These are phyloP conservation scores for Penicillium sp. DNA, from an alignment of 2,329 filamentous ascomycete genomes.

Conservation along the genomic window DNA sequence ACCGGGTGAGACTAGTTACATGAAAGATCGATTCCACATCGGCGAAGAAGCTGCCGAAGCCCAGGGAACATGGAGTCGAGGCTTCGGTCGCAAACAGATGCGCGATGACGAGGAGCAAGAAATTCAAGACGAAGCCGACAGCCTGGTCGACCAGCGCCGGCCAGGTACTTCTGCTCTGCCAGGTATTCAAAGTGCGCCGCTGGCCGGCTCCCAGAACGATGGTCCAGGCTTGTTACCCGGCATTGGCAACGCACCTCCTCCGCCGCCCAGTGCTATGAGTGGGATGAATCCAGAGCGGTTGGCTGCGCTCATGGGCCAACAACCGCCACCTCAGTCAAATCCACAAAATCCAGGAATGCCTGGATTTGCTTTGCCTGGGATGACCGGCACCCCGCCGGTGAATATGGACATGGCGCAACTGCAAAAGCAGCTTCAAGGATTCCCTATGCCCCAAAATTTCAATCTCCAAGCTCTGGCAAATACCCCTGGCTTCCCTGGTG, in stretches of 20 bases:
- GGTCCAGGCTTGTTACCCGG: constrained; percentile 49
- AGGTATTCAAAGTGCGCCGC: constrained; percentile 58
- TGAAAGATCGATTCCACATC: constrained; percentile 93
- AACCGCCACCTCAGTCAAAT: constrained; percentile 28
- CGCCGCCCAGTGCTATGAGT: constrained; percentile 41
- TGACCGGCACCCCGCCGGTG: constrained; percentile 51
- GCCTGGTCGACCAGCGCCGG: constrained; percentile 87
- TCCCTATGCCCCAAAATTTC: constrained; percentile 36
- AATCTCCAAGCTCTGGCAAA: constrained; percentile 44
- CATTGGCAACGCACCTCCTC: constrained; percentile 48
- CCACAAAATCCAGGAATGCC: constrained; percentile 37
- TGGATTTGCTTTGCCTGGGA: constrained; percentile 43
- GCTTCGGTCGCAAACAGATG: constrained; percentile 73
- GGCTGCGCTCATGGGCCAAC: constrained; percentile 50
- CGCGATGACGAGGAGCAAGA: constrained; percentile 95
- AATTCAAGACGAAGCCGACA: constrained; percentile 88
- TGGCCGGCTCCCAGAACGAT: constrained; percentile 38
- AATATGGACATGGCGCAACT: constrained; percentile 39
- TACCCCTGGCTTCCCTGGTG: constrained; percentile 31
- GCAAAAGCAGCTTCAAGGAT: constrained; percentile 43
- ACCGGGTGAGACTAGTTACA: constrained; percentile 80
- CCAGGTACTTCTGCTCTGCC: constrained; percentile 58
- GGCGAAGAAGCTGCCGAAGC: constrained; percentile 91
- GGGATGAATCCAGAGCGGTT: constrained; percentile 51
- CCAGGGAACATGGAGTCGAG: constrained; percentile 89